These are phyloP conservation scores for Ophiocordyceps camponoti-rufipedis DNA, from an alignment of 2,329 filamentous ascomycete species.

Conservation along the genomic window DNA sequence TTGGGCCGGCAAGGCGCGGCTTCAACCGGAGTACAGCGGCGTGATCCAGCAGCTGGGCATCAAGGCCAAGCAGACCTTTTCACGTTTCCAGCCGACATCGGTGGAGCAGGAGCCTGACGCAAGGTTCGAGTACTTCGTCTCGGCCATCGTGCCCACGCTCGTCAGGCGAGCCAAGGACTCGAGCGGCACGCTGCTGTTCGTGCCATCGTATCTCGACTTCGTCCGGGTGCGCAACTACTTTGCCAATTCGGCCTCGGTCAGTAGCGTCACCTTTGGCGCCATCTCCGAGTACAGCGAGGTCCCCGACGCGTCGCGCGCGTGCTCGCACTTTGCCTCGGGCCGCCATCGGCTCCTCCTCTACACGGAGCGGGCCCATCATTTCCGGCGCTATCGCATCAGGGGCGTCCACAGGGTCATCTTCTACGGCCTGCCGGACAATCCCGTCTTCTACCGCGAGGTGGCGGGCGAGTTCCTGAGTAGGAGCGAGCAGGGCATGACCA, in stretches of 20 bases:
- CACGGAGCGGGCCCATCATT: constrained; percentile 92
- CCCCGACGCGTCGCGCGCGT: constrained; percentile 62
- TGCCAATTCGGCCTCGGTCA: constrained; percentile 44
- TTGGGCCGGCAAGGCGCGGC: constrained; percentile 59
- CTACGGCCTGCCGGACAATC: constrained; percentile 83
- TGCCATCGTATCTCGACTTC: constrained; percentile 90
- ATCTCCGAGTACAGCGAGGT: constrained; percentile 78
- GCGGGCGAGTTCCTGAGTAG: constrained; percentile 46
- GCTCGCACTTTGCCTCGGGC: constrained; percentile 73
- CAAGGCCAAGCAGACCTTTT: constrained; percentile 72
- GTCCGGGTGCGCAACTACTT: constrained; percentile 87
- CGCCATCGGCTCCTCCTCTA: constrained; percentile 74
- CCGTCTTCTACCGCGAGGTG: constrained; percentile 61
- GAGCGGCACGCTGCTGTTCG: constrained; percentile 64
- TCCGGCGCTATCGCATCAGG: constrained; percentile 66
- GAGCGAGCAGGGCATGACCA: constrained; percentile 36
- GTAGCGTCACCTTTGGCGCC: constrained; percentile 44
- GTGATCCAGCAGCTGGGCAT: constrained; percentile 56
- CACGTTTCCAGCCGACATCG: constrained; percentile 57
- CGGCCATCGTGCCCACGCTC: constrained; percentile 59
- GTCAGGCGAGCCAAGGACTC: constrained; percentile 46
- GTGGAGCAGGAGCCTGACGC: constrained; percentile 66
- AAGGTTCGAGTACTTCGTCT: constrained; percentile 80
- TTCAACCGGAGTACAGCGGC: constrained; percentile 50
- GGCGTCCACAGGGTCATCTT: constrained; percentile 75